Percentiles rank a stretch among this genome's conserved stretches.
Conservation (phyloP, 2,329 filamentous ascomycete species). For the Verticillium tricorpus region DNA sequence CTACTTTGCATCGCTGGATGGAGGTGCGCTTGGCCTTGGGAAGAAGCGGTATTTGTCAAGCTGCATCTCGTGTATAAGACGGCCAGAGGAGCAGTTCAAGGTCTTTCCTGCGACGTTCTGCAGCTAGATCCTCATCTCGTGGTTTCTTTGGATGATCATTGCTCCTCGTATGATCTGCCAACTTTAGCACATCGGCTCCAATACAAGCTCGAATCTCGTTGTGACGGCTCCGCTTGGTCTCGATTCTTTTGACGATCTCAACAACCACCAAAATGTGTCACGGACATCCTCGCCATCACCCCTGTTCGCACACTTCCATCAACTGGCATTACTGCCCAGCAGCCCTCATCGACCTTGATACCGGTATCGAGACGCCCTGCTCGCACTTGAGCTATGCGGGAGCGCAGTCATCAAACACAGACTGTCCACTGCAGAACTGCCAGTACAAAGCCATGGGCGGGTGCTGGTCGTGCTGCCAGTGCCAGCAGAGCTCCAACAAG, state of each 20-base stretch:
- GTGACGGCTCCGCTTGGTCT: not conserved
- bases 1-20: slow-evolving; percentile 10
- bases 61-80: not conserved
- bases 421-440: slow-evolving; percentile 48
- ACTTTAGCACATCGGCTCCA: no score
- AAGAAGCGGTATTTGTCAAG: not conserved
- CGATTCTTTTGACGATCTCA: not conserved
- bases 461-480: slow-evolving; percentile 51
- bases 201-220: no score
- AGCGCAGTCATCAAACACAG: slow-evolving; percentile 35
- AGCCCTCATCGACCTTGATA: slow-evolving; percentile 42
- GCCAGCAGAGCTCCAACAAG: slow-evolving; percentile 45
- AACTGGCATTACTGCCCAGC: slow-evolving; percentile 51
- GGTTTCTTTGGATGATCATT: not conserved
- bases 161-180: no score
- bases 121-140: not conserved
- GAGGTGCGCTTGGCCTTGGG: not conserved
- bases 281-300: slow-evolving; percentile 48
- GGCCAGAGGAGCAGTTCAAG: not conserved
- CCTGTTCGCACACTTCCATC: slow-evolving; percentile 50
- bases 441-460: slow-evolving; percentile 44
- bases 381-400: slow-evolving; percentile 41
- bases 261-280: slow-evolving; percentile 42
- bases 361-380: slow-evolving; percentile 46
- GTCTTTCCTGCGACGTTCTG: not conserved